Evolutionary conservation across 208 protist genomes (phyloP), one percentile per base, ranked within the genome.

Genomic region (Crithidia sp.): DNA sequence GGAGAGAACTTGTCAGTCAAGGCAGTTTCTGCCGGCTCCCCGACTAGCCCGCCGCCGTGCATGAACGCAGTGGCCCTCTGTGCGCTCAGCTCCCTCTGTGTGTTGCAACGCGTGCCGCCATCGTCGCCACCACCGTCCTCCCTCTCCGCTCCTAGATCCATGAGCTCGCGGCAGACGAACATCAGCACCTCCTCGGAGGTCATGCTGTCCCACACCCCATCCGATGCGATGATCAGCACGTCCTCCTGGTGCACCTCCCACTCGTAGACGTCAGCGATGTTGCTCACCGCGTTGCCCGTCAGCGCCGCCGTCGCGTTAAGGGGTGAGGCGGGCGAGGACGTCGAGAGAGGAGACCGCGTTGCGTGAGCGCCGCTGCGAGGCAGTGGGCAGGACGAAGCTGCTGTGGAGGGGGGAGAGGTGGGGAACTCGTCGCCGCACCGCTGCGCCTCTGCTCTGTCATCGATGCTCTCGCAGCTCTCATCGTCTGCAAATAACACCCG

Each of bases 191-290:
- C 85, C 67, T 86, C 77, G 12, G 87, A 84, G 5, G 47, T 73
- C 69, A 97, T 86, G 65, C 65, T 40, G 54, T 94, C 89, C 93
- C 93, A 97, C 54, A 97, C 63, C 17, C 93, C 91, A 50, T 93
- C 86, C 12, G 84, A 90, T 4, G 87, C 91, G 0, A 96, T 67
- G 28, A 96, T 63, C 19, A 97, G 67, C 81, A 96, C 95, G 40
- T 93, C 87, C 14, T 81, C 83, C 0, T 76, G 77, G 8, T 62
- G 67, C n/a, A 95, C 65, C 17, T 85, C 71, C 60, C 76, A 81
- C 66, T 92, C 85, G 53, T 89, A 87, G 9, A 94, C 80, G 57
- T 96, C 87, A 3, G 86, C 87, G 53, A 92, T 79, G 67, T 94
- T 94, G 77, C 89, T 87, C 12, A 94, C 82, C 5, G 86, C 77